Percentiles rank a stretch among this genome's conserved stretches.
These are phyloP conservation scores for Ajuga reptans DNA, from an alignment of 305 asterid genomes.

Conservation along the genomic window DNA sequence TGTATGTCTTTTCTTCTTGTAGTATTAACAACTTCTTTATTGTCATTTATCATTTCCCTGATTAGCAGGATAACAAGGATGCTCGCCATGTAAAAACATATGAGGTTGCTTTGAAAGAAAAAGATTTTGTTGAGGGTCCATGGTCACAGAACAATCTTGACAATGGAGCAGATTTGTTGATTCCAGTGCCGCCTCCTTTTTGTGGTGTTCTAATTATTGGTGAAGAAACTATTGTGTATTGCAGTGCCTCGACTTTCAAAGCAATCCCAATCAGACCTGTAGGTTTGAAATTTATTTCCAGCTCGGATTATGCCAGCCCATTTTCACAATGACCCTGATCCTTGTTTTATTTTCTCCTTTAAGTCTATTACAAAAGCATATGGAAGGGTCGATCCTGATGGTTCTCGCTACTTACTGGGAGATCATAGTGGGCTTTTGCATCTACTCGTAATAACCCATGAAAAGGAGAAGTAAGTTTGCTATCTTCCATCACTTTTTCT, in stretches of 20 bases:
- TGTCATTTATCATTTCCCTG: conserved; percentile 9
- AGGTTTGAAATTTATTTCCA: conserved; percentile 28
- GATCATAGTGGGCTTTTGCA: conserved; percentile 89
- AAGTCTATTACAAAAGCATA: conserved; percentile 87
- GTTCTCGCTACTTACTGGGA: conserved; percentile 89
- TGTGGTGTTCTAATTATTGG: conserved; percentile 95
- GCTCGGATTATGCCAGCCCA: conserved; percentile 3
- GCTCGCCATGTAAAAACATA: conserved; percentile 95
- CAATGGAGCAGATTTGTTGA: conserved; percentile 90
- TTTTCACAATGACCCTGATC: conserved; percentile 18
- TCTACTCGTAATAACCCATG: conserved; percentile 86
- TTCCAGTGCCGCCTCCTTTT: conserved; percentile 96
- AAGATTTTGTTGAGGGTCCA: conserved; percentile 97
- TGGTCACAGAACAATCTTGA: conserved; percentile 98
- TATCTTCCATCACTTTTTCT: not conserved
- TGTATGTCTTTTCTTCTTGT: too few species aligned
- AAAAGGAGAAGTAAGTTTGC: conserved; percentile 74
- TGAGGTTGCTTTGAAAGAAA: conserved; percentile 87
- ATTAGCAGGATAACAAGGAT: conserved; percentile 81
- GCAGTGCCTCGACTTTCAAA: conserved; percentile 85
- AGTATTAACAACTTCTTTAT: not conserved
- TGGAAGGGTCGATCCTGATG: conserved; percentile 95
- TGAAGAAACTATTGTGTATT: conserved; percentile 93
- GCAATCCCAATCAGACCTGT: conserved; percentile 93
- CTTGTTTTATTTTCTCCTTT: conserved; percentile 23